Percentiles rank a stretch among this genome's conserved stretches.
phyloP scores from a whole-genome alignment of 345 rosid genomes.

The Luvunga scandens region DNA sequence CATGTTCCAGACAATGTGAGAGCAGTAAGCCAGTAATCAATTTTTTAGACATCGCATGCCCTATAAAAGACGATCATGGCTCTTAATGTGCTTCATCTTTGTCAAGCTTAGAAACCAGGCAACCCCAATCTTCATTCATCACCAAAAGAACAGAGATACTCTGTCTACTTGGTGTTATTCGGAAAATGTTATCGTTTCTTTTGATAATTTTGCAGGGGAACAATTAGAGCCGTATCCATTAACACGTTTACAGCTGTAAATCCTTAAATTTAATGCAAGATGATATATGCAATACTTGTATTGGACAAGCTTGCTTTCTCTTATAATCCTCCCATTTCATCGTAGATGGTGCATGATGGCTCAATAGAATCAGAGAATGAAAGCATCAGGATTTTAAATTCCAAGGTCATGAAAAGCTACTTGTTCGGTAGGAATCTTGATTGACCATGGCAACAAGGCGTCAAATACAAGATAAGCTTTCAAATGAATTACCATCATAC shows the following conservation, averaged over 20 bases:
- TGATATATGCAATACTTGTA: slow-evolving; percentile 52
- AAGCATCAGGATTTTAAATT: slow-evolving; percentile 30
- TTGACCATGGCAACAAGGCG: slow-evolving; percentile 22
- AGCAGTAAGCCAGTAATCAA: slow-evolving; percentile 29
- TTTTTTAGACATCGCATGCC: slow-evolving; percentile 30
- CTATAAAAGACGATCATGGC: slow-evolving; percentile 27
- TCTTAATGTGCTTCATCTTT: slow-evolving; percentile 54
- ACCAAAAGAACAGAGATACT: slow-evolving; percentile 31
- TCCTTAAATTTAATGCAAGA: slow-evolving; percentile 47
- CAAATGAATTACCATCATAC: too few relatives aligned
- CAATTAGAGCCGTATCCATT: slow-evolving; percentile 8
- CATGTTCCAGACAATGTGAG: slow-evolving; percentile 43
- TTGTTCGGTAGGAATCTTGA: slow-evolving; percentile 56
- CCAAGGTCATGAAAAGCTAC: slow-evolving; percentile 48
- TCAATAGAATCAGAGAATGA: slow-evolving; percentile 28
- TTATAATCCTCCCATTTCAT: slow-evolving; percentile 62
- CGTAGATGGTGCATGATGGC: slow-evolving; percentile 42
- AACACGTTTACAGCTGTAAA: slow-evolving; percentile 29
- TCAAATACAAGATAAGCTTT: neutral
- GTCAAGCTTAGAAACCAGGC: slow-evolving; percentile 45
- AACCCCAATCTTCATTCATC: slow-evolving; percentile 48
- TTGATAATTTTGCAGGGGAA: slow-evolving; percentile 10
- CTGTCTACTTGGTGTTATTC: slow-evolving; percentile 20
- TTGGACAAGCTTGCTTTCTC: slow-evolving; percentile 39
- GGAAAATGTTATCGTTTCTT: slow-evolving; percentile 38